Evolutionary conservation across 1,284 basidiomycete genomes (phyloP), one percentile per base, ranked within the genome.

Genomic region (Ganoderma leucocontextum): DNA sequence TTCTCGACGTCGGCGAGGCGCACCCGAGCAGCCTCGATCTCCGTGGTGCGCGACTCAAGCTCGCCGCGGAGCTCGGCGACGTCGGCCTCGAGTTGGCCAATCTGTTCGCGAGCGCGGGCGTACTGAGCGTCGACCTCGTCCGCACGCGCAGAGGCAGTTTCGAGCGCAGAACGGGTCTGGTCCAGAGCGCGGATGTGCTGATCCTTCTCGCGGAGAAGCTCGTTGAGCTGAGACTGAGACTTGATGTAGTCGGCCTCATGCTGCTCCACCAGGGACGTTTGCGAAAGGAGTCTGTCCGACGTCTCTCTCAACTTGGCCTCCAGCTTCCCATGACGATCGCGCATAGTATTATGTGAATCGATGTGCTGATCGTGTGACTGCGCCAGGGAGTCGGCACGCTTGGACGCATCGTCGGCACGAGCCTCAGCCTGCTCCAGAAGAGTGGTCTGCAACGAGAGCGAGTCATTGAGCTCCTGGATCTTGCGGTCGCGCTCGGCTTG

Each of bases 141-240:
- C 1, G 93, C 87, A n/a, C 96, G 91, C 4, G 86, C 82, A 4
- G 92, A 90, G 10, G 95, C 90, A 0, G 94, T 88, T 55, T 89
- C 84, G 62, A 99, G 83, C 0, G 95, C 95, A 15, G 84, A 82
- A 63, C 94, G 92, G 5, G 95, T 89, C 81, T 98, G 95, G 62
- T 96, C 94, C 64, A 99, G 85, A 1, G 96, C 90, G 33, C 90
- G 88, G 36, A 97, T 82, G 79, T 98, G 96, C 74, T 95, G 91
- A 62, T 96, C 95, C 38, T 91, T 88, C 19, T 90, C 88, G 9
- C 84, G 80, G 13, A 82, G 80, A 38, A 95, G 84, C 70, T 92
- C 93, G 39, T 95, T 91, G 17, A 97, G 82, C 78, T 95, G 90
- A 4, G 84, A 80, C 70, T 88, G 88, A 33, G 90, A 80, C 66